These are phyloP conservation scores for Umbilicaria muhlenbergii DNA, from an alignment of 495 filamentous ascomycete species.

Conservation along the genomic window DNA sequence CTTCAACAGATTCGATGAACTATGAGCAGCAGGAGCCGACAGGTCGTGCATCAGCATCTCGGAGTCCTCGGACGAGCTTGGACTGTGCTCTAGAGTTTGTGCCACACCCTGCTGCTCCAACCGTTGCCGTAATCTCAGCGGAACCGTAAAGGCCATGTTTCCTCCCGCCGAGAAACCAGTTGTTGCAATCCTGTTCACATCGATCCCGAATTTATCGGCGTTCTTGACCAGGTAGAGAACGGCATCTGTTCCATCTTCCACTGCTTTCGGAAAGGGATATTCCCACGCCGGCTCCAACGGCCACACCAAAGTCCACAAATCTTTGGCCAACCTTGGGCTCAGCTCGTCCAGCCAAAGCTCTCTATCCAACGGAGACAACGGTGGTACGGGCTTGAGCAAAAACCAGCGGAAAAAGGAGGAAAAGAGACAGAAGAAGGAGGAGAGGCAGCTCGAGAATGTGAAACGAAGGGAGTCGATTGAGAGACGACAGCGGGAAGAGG, in stretches of 20 bases:
- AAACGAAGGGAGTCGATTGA: constrained; percentile 29
- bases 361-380: constrained; percentile 26
- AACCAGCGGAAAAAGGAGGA: constrained; percentile 36
- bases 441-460: constrained; percentile 27
- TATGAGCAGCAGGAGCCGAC: background rate
- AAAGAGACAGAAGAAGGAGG: constrained; percentile 33
- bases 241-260: constrained; percentile 62
- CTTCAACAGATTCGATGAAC: constrained; percentile 17
- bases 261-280: constrained; percentile 57
- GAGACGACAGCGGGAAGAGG: constrained; percentile 27
- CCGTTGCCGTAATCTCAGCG: constrained; percentile 42
- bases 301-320: too few relatives aligned
- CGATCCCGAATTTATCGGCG: constrained; percentile 38
- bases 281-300: constrained; percentile 44
- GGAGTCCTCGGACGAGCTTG: constrained; percentile 1
- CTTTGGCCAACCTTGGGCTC: too few relatives aligned
- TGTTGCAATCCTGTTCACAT: constrained; percentile 48
- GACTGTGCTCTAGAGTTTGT: background rate
- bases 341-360: constrained; percentile 17
- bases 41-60: background rate
- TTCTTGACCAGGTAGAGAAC: constrained; percentile 47
- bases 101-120: constrained; percentile 5
- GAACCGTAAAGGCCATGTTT: constrained; percentile 71
- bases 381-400: constrained; percentile 27
- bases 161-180: constrained; percentile 81